Evolutionary conservation across 2,329 filamentous ascomycete genomes (phyloP).

Genomic region (Colletotrichum orchidophilum): DNA sequence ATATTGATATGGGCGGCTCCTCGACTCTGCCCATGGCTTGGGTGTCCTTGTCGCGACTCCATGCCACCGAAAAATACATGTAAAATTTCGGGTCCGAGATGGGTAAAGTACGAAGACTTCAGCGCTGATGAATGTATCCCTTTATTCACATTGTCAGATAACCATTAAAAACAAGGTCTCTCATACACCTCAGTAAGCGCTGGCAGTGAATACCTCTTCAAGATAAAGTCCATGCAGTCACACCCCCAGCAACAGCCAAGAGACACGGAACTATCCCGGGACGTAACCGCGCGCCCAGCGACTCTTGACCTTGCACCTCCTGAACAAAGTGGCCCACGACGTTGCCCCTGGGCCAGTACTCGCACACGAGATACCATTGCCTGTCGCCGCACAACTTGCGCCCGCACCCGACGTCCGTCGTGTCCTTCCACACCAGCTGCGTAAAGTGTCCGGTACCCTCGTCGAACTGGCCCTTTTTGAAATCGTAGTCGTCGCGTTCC

Average conservation of each 20-base stretch:
- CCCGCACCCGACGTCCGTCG: slow-evolving; percentile 66
- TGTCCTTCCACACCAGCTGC: slow-evolving; percentile 76
- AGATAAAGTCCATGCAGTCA: background rate
- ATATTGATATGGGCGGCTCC: background rate
- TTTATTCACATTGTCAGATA: background rate
- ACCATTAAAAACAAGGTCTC: background rate
- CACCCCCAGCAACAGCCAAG: background rate
- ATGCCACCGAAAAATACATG: background rate
- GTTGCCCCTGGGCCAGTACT: slow-evolving; percentile 76
- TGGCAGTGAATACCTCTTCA: background rate
- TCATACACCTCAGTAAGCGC: background rate
- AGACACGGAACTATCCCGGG: background rate
- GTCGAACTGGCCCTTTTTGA: slow-evolving; percentile 62
- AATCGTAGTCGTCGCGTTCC: slow-evolving; percentile 69
- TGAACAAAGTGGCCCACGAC: slow-evolving; percentile 61
- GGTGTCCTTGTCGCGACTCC: background rate
- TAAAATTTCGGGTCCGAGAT: background rate
- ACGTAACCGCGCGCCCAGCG: background rate
- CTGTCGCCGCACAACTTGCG: slow-evolving; percentile 37
- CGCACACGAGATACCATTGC: slow-evolving; percentile 75
- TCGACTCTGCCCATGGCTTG: background rate
- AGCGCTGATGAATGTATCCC: too few species aligned
- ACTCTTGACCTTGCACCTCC: slow-evolving; percentile 5
- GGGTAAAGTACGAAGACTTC: too few species aligned
- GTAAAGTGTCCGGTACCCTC: slow-evolving; percentile 76